Percentiles rank a stretch among this genome's conserved stretches.
phyloP scores from a whole-genome alignment of 352 stramenopile genomes.

The Pythium diclinum region DNA sequence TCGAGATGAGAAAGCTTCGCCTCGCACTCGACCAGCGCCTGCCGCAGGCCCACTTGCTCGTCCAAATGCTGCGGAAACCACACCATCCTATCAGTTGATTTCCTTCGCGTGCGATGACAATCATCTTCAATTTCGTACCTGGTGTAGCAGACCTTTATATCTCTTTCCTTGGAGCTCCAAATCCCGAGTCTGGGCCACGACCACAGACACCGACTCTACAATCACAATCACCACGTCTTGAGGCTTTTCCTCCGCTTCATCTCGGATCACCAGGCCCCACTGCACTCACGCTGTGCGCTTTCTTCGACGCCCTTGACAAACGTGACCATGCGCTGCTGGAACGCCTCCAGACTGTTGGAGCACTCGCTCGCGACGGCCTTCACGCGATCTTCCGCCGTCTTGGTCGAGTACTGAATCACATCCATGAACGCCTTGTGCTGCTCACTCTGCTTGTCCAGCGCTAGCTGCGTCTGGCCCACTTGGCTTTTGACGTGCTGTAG shows the following conservation, averaged over 20 bases:
- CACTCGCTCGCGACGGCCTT: conserved; percentile 24
- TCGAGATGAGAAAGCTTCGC: conserved; percentile 19
- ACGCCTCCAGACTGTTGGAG: conserved; percentile 34
- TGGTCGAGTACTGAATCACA: conserved; percentile 38
- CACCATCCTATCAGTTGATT: background rate
- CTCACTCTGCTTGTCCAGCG: conserved; percentile 46
- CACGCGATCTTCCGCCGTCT: conserved; percentile 31
- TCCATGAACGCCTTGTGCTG: conserved; percentile 47
- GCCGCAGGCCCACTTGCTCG: conserved; percentile 36
- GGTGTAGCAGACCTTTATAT: conserved; percentile 40
- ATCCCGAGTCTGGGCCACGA: conserved; percentile 40
- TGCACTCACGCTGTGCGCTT: conserved; percentile 36
- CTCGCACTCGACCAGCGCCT: conserved; percentile 16
- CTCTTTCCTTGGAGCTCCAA: conserved; percentile 44
- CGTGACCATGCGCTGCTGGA: conserved; percentile 45
- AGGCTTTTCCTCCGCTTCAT: background rate
- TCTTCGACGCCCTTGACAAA: conserved; percentile 50
- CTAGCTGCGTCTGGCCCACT: conserved; percentile 40
- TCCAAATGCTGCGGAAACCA: conserved; percentile 29
- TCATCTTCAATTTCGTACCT: conserved; percentile 21
- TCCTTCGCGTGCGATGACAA: background rate
- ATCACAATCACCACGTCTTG: background rate
- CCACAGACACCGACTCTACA: conserved; percentile 36
- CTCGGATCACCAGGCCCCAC: background rate
- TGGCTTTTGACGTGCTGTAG: conserved; percentile 39